Evolutionary conservation across 2,329 filamentous ascomycete genomes (phyloP).

Genomic region (Fusarium hainanense): DNA sequence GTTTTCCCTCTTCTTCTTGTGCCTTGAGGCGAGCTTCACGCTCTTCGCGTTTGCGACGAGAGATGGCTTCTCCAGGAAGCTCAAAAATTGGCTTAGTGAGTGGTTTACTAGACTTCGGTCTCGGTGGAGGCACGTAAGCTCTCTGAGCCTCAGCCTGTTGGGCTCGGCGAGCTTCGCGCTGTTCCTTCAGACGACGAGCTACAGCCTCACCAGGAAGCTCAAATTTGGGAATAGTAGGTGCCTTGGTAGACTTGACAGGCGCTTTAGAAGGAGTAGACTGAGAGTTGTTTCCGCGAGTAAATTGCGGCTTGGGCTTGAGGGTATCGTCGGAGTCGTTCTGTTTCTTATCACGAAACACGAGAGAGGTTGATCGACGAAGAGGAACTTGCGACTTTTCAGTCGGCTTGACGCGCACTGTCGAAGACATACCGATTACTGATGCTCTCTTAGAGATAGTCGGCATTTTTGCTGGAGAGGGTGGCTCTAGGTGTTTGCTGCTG

Average conservation of each 20-base stretch:
- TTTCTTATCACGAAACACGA: slow-evolving; percentile 51
- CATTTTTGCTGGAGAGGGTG: slow-evolving; percentile 27
- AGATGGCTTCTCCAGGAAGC: slow-evolving; percentile 71
- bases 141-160: slow-evolving; percentile 51
- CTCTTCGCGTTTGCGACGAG: slow-evolving; percentile 65
- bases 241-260: slow-evolving; percentile 63
- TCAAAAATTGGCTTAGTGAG: slow-evolving; percentile 68
- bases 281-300: slow-evolving; percentile 34
- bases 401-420: slow-evolving; percentile 57
- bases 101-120: slow-evolving; percentile 63
- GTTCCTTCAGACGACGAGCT: slow-evolving; percentile 66
- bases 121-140: slow-evolving; percentile 54
- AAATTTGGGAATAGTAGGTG: slow-evolving; percentile 66
- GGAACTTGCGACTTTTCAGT: slow-evolving; percentile 52
- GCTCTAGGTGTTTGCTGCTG: slow-evolving; percentile 30
- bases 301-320: slow-evolving; percentile 24
- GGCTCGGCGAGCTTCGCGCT: slow-evolving; percentile 65
- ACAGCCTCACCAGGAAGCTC: slow-evolving; percentile 73
- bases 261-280: slow-evolving; percentile 53
- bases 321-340: slow-evolving; percentile 26
- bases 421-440: slow-evolving; percentile 50
- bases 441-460: slow-evolving; percentile 41
- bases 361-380: slow-evolving; percentile 57
- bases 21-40: slow-evolving; percentile 65
- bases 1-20: slow-evolving; percentile 70